Conservation (phyloP, 2,329 filamentous ascomycete species). For the Scleromitrula shiraiana region DNA sequence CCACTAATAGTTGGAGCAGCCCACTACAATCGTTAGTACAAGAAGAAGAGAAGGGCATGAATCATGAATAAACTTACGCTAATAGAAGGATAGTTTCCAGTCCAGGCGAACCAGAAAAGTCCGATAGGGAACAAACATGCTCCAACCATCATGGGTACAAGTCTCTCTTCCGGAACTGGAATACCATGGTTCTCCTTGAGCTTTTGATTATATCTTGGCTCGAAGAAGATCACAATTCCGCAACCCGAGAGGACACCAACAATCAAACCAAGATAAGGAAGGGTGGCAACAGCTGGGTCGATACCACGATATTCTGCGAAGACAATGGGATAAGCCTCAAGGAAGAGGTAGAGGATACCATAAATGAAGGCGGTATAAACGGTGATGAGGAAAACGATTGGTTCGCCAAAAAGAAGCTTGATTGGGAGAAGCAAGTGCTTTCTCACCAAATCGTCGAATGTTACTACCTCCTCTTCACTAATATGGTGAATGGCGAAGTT, state of each 20-base stretch:
- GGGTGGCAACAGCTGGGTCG: slow-evolving; percentile 29
- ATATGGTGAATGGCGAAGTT: slow-evolving; percentile 29
- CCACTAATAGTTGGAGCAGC: slow-evolving; percentile 29
- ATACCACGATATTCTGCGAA: slow-evolving; percentile 33
- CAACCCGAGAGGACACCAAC: slow-evolving; percentile 67
- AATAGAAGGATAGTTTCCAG: slow-evolving; percentile 32
- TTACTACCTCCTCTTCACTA: slow-evolving; percentile 32
- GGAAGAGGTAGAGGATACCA: slow-evolving; percentile 43
- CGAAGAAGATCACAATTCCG: slow-evolving; percentile 49
- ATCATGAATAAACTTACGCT: slow-evolving; percentile 20
- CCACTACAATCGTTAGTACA: slow-evolving; percentile 11
- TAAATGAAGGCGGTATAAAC: slow-evolving; percentile 45
- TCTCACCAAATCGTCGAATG: slow-evolving; percentile 30
- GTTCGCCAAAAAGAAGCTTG: slow-evolving; percentile 49
- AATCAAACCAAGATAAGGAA: slow-evolving; percentile 19
- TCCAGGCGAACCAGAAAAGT: slow-evolving; percentile 34
- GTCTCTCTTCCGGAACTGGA: slow-evolving; percentile 32
- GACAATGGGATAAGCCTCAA: slow-evolving; percentile 41
- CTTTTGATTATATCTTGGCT: slow-evolving; percentile 54
- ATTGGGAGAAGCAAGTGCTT: slow-evolving; percentile 33
- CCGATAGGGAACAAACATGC: slow-evolving; percentile 31
- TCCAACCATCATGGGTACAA: slow-evolving; percentile 35
- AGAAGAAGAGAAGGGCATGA: too few species aligned
- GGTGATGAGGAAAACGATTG: slow-evolving; percentile 50
- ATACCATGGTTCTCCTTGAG: slow-evolving; percentile 25